Percentiles rank a stretch among this genome's conserved stretches.
Evolutionary conservation across 2,329 filamentous ascomycete species (phyloP).

Genomic region (Diaporthe capsici): DNA sequence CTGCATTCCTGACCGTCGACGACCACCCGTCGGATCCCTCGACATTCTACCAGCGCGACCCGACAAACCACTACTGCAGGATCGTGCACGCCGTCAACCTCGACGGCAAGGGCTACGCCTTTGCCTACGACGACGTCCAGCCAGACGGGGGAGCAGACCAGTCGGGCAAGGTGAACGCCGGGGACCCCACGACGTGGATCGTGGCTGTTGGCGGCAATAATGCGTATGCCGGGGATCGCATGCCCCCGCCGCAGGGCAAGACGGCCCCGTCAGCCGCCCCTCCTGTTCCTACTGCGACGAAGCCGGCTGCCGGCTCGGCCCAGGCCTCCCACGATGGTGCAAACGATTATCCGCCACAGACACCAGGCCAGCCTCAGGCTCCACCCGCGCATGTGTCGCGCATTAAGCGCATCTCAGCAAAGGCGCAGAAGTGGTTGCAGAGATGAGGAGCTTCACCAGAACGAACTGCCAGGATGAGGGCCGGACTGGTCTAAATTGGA

Average conservation of each 20-base stretch:
- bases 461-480: background rate
- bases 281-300: conserved; percentile 13
- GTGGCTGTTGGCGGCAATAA: conserved; percentile 63
- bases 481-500: no score
- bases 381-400: conserved; percentile 19
- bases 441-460: background rate
- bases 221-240: conserved; percentile 47
- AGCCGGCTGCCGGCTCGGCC: background rate
- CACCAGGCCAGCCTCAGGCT: background rate
- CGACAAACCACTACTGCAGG: conserved; percentile 71
- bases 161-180: conserved; percentile 68
- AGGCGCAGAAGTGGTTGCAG: conserved; percentile 39
- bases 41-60: conserved; percentile 55
- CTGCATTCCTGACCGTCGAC: conserved; percentile 60
- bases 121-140: conserved; percentile 73
- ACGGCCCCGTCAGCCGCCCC: background rate
- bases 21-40: conserved; percentile 54
- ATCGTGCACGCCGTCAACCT: conserved; percentile 68
- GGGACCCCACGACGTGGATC: conserved; percentile 62
- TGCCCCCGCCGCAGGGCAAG: background rate
- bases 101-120: conserved; percentile 71
- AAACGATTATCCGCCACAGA: background rate
- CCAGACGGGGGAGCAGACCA: conserved; percentile 65
- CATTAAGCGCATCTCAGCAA: conserved; percentile 31
- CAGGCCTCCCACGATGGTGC: conserved; percentile 2